Evolutionary conservation across 331 rosid genomes (phyloP), one percentile per base, ranked within the genome.

Genomic region (Phaseolus coccineus): DNA sequence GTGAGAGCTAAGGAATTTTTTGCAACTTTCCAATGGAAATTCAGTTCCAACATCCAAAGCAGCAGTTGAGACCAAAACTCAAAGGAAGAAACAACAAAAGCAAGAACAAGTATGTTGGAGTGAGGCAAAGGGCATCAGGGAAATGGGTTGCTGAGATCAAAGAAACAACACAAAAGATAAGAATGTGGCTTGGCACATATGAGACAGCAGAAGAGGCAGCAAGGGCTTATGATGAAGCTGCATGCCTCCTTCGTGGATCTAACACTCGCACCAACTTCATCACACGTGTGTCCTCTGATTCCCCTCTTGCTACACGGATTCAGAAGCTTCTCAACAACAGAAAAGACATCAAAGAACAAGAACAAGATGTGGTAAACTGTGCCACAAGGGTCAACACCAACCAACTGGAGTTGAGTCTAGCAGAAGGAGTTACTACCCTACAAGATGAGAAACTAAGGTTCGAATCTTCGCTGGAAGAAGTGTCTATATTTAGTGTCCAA

Each of bases 131-230:
- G 14, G 92, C 97, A n/a, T 93, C 97, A 9, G 97, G 97, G n/a
- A 88, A 91, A 86, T 93, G 96, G 94, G 97, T 93, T 12, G 97
- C 97, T 15, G 97, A 93, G 84, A 93, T 93, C 77, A 91, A 93
- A 79, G 97, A 91, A 85, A 91, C 97, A 6, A 88, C 91, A 9
- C 92, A 89, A 33, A 91, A 89, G 84, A 89, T 93, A 63, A 90
- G 97, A 85, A 93, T 93, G 94, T 93, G 97, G 97, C 93, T 93
- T 14, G 97, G 97, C 51, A 93, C 97, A 11, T 93, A 87, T 78
- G 91, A 93, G 75, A 89, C 94, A 0, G 94, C 97, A 1, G 97
- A 93, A 55, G 94, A 89, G 33, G 97, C 97, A 3, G 97, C 97
- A 4, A 88, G 93, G 25, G 93, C 97, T 4, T 93, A 93, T 9